Evolutionary conservation across 495 filamentous ascomycete genomes (phyloP), one percentile per base, ranked within the genome.

Genomic region (Penicillium silybi): DNA sequence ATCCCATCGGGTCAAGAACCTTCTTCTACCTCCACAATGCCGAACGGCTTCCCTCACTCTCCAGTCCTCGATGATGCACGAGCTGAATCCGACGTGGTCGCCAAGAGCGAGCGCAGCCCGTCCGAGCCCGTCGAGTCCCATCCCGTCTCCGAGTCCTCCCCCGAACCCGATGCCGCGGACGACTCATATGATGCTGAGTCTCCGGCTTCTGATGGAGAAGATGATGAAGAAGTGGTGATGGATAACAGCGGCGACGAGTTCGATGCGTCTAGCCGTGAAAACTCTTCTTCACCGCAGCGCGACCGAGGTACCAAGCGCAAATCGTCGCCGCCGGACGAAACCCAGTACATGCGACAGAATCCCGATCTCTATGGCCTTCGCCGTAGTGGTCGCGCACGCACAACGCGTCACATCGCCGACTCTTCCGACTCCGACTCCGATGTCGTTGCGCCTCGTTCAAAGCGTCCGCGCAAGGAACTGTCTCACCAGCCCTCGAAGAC

Each of bases 351-450:
- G 57, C 77, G 83, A 55, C 85, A 90, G 62, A 91, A 98, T 65
- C 93, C 93, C n/a, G 93, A 97, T 64, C 74, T 98, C 17, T 98
- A 97, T 71, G 93, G 92, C 16, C 76, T 99, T 44, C 81, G 93
- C 53, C 81, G 93, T 64, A 98, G 93, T 74, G 91, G 77, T 59
- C 80, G 84, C 54, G 79, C 82, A 40, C 77, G 80, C 54, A 75
- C 74, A 40, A 68, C 61, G 20, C 69, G 67, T 65, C 63, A 66
- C 52, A 46, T 92, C 77, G 76, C 88, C 58, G 85, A 91, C 38
- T 87, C 82, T 48, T 87, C 89, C 15, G 89, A 85, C n/a, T 92
- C 70, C 0, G 74, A 78, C 17, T 76, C 73, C 1, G 74, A 76
- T 64, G 71, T 66, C 7, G 67, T 74, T 49, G 68, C 66, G 18